Evolutionary conservation across 78 protist species (phyloP).

Genomic region (Dictyostelium firmibasis): DNA sequence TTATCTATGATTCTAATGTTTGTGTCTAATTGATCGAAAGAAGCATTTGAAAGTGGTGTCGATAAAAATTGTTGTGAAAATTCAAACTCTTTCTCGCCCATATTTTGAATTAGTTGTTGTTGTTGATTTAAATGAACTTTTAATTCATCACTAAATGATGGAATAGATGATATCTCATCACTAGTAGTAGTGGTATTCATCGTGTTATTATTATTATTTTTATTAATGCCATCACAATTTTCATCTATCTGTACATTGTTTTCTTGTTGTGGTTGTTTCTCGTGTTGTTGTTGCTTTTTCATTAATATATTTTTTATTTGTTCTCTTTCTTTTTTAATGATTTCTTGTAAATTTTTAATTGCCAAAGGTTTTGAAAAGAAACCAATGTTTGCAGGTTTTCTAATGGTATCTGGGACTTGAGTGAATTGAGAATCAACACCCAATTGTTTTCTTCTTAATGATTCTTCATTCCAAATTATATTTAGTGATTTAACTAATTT

Average conservation of each 20-base stretch:
- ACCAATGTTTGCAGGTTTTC: conserved; percentile 49
- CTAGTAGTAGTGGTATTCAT: neutral
- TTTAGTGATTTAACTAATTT: conserved; percentile 61
- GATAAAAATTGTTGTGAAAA: neutral
- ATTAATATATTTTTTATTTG: neutral
- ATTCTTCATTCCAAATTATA: conserved; percentile 67
- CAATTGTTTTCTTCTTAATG: neutral
- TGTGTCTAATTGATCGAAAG: conserved; percentile 6
- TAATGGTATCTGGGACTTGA: neutral
- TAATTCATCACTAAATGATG: neutral
- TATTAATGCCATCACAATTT: neutral
- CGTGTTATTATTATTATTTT: neutral
- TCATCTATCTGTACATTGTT: neutral
- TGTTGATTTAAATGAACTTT: neutral
- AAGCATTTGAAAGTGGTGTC: conserved; percentile 42
- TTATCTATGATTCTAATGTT: neutral
- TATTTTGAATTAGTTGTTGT: neutral
- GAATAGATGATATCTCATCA: neutral
- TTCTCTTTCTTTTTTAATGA: conserved; percentile 27
- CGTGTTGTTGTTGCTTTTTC: neutral
- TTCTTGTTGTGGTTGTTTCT: neutral
- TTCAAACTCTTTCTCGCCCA: neutral
- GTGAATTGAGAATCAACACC: conserved; percentile 53
- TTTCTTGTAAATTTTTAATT: neutral
- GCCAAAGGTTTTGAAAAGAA: conserved; percentile 63